Percentiles rank a stretch among this genome's conserved stretches.
These are phyloP conservation scores for Puccinellia tenuiflora DNA, from an alignment of 176 grass and related monocot genomes.

Conservation along the genomic window DNA sequence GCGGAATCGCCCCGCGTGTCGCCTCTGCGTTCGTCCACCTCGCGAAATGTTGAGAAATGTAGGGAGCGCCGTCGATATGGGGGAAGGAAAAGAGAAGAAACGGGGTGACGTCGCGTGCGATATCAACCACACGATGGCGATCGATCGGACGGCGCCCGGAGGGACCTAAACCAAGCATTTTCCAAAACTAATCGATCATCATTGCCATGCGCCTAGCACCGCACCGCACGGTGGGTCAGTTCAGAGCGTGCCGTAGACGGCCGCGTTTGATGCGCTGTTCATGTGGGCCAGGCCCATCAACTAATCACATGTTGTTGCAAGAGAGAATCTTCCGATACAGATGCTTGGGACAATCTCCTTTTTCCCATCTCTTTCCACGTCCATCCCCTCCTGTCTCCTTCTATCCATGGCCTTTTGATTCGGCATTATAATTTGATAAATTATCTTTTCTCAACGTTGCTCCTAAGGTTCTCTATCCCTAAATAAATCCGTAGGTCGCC, in stretches of 20 bases:
- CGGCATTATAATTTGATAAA: neutral
- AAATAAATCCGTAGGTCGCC: neutral
- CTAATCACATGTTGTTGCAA: neutral
- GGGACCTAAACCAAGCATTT: too few relatives aligned
- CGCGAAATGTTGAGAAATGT: too few relatives aligned
- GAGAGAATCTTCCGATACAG: constrained; percentile 9
- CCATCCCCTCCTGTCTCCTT: neutral
- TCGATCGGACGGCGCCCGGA: too few relatives aligned
- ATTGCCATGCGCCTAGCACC: neutral
- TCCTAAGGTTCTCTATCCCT: neutral
- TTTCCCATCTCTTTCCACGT: neutral
- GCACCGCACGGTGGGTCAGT: neutral
- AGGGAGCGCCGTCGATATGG: too few relatives aligned
- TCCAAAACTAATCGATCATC: neutral
- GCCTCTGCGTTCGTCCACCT: too few relatives aligned
- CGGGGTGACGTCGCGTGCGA: too few relatives aligned
- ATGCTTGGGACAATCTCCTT: neutral
- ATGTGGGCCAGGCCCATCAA: neutral
- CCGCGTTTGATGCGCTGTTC: neutral
- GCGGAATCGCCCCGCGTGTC: too few relatives aligned
- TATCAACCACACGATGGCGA: too few relatives aligned
- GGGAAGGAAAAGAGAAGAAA: too few relatives aligned
- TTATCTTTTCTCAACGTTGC: neutral
- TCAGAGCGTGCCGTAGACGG: neutral
- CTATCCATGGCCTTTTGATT: neutral